These are phyloP conservation scores for Aphanocladium album DNA, from an alignment of 2,329 filamentous ascomycete genomes.

Conservation along the genomic window DNA sequence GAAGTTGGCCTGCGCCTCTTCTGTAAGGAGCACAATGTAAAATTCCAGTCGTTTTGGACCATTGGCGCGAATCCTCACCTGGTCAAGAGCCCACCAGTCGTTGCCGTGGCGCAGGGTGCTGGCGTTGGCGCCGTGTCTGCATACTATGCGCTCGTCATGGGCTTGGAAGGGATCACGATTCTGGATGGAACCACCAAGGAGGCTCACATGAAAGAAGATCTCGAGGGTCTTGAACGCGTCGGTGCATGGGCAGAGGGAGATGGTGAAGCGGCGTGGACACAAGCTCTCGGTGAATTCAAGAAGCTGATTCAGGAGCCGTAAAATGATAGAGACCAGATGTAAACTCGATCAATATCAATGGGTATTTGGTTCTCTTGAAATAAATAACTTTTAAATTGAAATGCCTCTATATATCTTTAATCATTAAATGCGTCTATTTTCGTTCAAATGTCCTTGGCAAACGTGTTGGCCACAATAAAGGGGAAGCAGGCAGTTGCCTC, in stretches of 20 bases:
- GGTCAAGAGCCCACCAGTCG: conserved; percentile 40
- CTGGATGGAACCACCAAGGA: conserved; percentile 43
- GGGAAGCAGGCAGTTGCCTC: conserved; percentile 63
- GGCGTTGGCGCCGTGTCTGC: conserved; percentile 36
- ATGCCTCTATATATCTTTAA: background rate
- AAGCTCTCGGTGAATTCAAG: conserved; percentile 45
- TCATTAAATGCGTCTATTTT: conserved; percentile 4
- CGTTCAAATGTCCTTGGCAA: conserved; percentile 47
- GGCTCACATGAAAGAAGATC: conserved; percentile 45
- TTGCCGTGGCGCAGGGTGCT: conserved; percentile 38
- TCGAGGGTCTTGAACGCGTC: conserved; percentile 38
- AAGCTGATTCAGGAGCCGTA: conserved; percentile 22
- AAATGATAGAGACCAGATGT: background rate
- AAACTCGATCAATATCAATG: background rate
- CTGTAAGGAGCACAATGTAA: conserved; percentile 36
- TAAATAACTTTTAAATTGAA: background rate
- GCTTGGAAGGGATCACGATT: conserved; percentile 36
- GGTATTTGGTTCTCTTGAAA: background rate
- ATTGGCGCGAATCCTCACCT: conserved; percentile 42
- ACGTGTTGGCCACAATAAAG: conserved; percentile 62
- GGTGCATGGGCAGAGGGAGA: conserved; percentile 39
- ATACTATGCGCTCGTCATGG: conserved; percentile 45
- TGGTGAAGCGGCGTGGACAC: conserved; percentile 43
- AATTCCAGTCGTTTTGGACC: conserved; percentile 53
- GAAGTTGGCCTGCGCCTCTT: conserved; percentile 55